phyloP scores from a whole-genome alignment of 768 basidiomycete species.

The Suillus americanus region DNA sequence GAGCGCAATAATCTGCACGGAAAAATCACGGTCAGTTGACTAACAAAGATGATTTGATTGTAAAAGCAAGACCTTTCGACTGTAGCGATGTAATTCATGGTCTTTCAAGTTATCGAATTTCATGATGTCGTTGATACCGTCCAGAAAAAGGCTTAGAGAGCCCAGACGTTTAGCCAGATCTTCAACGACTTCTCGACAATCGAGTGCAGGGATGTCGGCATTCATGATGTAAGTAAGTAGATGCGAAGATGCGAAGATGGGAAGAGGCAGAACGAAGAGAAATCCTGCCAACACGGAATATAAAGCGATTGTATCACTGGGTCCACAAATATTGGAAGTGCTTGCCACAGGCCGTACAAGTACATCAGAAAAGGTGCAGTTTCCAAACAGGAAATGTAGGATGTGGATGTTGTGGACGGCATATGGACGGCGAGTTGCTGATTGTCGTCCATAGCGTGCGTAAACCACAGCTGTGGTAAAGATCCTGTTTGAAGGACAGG shows the following conservation, averaged over 20 bases:
- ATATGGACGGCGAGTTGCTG: neutral
- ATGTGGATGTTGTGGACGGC: neutral
- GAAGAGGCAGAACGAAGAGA: conserved; percentile 9
- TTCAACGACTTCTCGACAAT: conserved; percentile 27
- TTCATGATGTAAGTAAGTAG: conserved; percentile 1
- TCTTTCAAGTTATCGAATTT: conserved; percentile 16
- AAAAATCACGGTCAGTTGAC: conserved; percentile 2
- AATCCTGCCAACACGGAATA: conserved; percentile 15
- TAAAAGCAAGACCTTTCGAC: conserved; percentile 22
- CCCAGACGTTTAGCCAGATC: conserved; percentile 28
- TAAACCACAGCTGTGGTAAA: neutral
- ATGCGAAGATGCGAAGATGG: too few species aligned
- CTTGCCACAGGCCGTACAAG: neutral
- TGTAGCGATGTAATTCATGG: conserved; percentile 22
- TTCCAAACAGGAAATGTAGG: neutral
- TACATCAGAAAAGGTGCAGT: neutral
- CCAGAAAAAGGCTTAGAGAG: conserved; percentile 29
- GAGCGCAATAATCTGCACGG: conserved; percentile 44
- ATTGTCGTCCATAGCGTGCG: neutral
- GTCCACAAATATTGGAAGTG: neutral
- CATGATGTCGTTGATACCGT: conserved; percentile 26
- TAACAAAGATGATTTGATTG: conserved; percentile 4
- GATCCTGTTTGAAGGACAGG: neutral
- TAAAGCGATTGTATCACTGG: conserved; percentile 12
- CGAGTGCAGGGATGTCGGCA: conserved; percentile 13